Evolutionary conservation across 257 asterid species (phyloP), one percentile per base, ranked within the genome.

Genomic region (Linderniella brevidens): DNA sequence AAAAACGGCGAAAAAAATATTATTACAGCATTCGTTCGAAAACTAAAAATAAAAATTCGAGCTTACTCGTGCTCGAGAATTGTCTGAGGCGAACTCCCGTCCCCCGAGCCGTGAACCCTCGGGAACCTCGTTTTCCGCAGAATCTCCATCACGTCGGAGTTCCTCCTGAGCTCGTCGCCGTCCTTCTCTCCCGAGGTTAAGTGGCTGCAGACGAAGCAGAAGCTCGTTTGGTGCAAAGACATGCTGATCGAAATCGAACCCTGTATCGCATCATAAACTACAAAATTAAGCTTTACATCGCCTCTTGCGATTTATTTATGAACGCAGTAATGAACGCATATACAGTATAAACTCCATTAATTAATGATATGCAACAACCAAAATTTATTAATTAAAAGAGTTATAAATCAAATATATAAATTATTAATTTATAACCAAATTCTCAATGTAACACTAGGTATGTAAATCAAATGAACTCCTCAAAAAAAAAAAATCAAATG

Each of bases 171-270:
- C 75, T 90, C 99, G 12, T 85, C 99, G 1, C 99, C 96, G 3
- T 90, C 99, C 75, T 82, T 90, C 64, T 90, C 93, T 19, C 99
- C 99, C 3, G 99, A 90, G n/a, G 94, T 81, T 54, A 90, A 64
- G 64, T 90, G 99, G 38, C 86, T 90, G 52, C 99, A 90, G 16
- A 85, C 42, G 73, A 90, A 90, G 92, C 99, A 90, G 77, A 90
- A 90, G 78, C 94, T 90, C 17, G 99, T 90, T 70, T 79, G 94
- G 68, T 90, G 93, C 79, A 90, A 72, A 1, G 92, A 90, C 98
- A 90, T 79, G 77, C 96, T 90, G 41, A 90, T 82, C 4, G 98
- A 90, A 53, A 90, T 90, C 5, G 98, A 90, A 32, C 98, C 98
- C 98, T 90, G 79, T 8, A 16, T 40, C 3, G 48, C 5, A 8